Evolutionary conservation across 108 stramenopile genomes (phyloP).

Genomic region (Chaetoceros muelleri): DNA sequence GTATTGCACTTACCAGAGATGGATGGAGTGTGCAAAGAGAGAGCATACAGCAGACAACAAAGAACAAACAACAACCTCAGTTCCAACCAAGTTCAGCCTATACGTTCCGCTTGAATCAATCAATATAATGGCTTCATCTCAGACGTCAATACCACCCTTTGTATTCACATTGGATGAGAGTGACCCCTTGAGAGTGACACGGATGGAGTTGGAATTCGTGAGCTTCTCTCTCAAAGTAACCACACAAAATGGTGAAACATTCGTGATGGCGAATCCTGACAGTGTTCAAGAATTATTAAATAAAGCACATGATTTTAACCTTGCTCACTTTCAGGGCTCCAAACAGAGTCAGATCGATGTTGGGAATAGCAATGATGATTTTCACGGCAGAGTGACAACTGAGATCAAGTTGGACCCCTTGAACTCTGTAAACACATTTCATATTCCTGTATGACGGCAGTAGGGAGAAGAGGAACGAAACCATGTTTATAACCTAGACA

Average conservation of each 20-base stretch:
- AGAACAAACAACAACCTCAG: too few species aligned
- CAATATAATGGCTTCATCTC: too few species aligned
- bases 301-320: neutral
- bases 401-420: neutral
- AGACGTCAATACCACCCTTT: too few species aligned
- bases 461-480: too few species aligned
- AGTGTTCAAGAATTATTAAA: neutral
- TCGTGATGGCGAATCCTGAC: neutral
- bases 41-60: too few species aligned
- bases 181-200: neutral
- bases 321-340: neutral
- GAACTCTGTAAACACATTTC: neutral
- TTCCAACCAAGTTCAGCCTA: too few species aligned
- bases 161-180: neutral
- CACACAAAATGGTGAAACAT: neutral
- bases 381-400: neutral
- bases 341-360: neutral
- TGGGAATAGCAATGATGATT: neutral
- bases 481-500: too few species aligned
- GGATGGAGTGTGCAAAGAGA: too few species aligned
- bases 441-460: neutral
- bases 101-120: too few species aligned
- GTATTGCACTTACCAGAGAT: too few species aligned
- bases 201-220: neutral
- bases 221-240: neutral